Percentiles rank a stretch among this genome's conserved stretches.
These are phyloP conservation scores for Arabidopsis arenosa DNA, from an alignment of 345 rosid species.

Conservation along the genomic window DNA sequence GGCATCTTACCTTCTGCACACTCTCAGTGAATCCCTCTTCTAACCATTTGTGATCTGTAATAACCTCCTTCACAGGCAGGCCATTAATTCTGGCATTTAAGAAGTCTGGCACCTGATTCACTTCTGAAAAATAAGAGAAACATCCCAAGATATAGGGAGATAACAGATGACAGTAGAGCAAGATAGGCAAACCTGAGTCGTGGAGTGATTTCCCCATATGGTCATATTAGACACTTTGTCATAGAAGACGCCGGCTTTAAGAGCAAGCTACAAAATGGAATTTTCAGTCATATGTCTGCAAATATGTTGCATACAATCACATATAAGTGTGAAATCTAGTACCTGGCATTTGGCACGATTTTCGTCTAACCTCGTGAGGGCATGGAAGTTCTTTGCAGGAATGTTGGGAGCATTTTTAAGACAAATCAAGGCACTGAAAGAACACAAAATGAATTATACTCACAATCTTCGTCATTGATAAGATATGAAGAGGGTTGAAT, in stretches of 20 bases:
- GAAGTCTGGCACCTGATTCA: slow-evolving; percentile 90
- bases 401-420: slow-evolving; percentile 93
- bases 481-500: background rate
- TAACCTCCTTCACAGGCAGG: slow-evolving; percentile 85
- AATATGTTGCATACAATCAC: background rate
- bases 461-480: background rate
- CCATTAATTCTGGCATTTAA: slow-evolving; percentile 88
- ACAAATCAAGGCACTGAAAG: slow-evolving; percentile 86
- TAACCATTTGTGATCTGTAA: slow-evolving; percentile 90
- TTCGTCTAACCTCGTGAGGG: slow-evolving; percentile 92
- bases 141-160: background rate
- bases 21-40: slow-evolving; percentile 94
- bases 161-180: slow-evolving; percentile 3
- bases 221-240: slow-evolving; percentile 95
- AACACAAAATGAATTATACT: slow-evolving; percentile 7
- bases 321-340: slow-evolving; percentile 23
- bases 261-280: slow-evolving; percentile 72
- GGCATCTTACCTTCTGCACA: slow-evolving; percentile 75
- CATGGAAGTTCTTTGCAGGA: slow-evolving; percentile 97
- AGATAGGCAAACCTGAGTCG: slow-evolving; percentile 72
- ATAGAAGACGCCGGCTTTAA: slow-evolving; percentile 94
- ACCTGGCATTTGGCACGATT: slow-evolving; percentile 99
- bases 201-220: slow-evolving; percentile 99
- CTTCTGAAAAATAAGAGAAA: slow-evolving; percentile 26
- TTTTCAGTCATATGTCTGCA: slow-evolving; percentile 2